phyloP scores from a whole-genome alignment of 441 rosid genomes.

The Omphalea diandra region DNA sequence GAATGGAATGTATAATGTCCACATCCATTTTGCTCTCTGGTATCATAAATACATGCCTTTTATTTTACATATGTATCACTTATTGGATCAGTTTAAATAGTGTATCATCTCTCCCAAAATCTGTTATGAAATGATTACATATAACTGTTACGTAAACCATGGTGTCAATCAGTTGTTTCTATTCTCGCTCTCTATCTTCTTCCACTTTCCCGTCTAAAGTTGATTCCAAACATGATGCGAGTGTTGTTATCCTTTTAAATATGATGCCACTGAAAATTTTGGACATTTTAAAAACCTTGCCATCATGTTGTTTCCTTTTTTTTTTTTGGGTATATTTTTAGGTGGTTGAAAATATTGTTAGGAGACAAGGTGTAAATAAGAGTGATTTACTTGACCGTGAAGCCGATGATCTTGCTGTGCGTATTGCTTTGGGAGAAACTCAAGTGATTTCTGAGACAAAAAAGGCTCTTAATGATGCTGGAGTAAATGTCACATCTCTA shows the following conservation, averaged over 20 bases:
- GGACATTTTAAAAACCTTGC: conserved; percentile 8
- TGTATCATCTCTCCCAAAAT: too few relatives aligned
- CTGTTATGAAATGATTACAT: too few relatives aligned
- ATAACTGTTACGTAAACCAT: too few relatives aligned
- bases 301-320: conserved; percentile 17
- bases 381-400: conserved; percentile 87
- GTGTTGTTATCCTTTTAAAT: too few relatives aligned
- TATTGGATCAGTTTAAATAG: too few relatives aligned
- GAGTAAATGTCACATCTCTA: conserved; percentile 67
- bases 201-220: not conserved
- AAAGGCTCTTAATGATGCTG: conserved; percentile 73
- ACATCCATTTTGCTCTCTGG: too few relatives aligned
- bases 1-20: too few relatives aligned
- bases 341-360: conserved; percentile 84
- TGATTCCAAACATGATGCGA: not conserved
- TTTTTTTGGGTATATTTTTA: conserved; percentile 34
- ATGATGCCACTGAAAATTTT: not conserved
- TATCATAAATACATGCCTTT: too few relatives aligned
- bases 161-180: too few relatives aligned
- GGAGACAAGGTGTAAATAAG: conserved; percentile 84
- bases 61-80: too few relatives aligned
- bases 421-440: conserved; percentile 93
- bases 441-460: conserved; percentile 94
- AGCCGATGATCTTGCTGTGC: conserved; percentile 92
- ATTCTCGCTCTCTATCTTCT: too few relatives aligned